Percentiles rank a stretch among this genome's conserved stretches.
Evolutionary conservation across 345 rosid genomes (phyloP).

Genomic region (Brassica nigra): DNA sequence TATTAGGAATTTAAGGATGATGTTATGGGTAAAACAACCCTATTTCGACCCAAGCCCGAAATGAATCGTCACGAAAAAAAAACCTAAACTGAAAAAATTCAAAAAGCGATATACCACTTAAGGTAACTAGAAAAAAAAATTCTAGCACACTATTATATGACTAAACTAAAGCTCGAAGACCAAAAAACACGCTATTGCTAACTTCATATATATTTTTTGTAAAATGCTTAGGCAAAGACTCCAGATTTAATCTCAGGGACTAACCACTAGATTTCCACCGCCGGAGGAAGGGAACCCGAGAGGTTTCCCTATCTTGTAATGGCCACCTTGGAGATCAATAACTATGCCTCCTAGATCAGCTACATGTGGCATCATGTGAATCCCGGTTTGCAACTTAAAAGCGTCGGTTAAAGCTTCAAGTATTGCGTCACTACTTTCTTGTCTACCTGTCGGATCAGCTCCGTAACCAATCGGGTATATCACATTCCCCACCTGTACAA

Average conservation of each 20-base stretch:
- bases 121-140: background rate
- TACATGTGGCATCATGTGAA: slow-evolving; percentile 59
- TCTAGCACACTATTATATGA: background rate
- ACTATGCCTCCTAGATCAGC: slow-evolving; percentile 66
- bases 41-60: too few species aligned
- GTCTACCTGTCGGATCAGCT: slow-evolving; percentile 67
- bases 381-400: slow-evolving; percentile 42
- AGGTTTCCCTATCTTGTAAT: slow-evolving; percentile 60
- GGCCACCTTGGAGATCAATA: slow-evolving; percentile 75
- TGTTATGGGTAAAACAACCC: too few species aligned
- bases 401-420: slow-evolving; percentile 58
- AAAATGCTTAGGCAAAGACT: background rate
- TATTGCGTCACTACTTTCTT: slow-evolving; percentile 66
- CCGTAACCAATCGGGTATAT: slow-evolving; percentile 66
- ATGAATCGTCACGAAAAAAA: too few species aligned
- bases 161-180: background rate
- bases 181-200: background rate
- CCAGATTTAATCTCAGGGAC: background rate
- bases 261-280: slow-evolving; percentile 62
- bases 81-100: background rate
- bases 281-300: slow-evolving; percentile 59
- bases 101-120: background rate
- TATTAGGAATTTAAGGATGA: too few species aligned
- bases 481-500: slow-evolving; percentile 52
- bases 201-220: background rate